These are phyloP conservation scores for Xylaria palmicola DNA, from an alignment of 495 filamentous ascomycete species.

Conservation along the genomic window DNA sequence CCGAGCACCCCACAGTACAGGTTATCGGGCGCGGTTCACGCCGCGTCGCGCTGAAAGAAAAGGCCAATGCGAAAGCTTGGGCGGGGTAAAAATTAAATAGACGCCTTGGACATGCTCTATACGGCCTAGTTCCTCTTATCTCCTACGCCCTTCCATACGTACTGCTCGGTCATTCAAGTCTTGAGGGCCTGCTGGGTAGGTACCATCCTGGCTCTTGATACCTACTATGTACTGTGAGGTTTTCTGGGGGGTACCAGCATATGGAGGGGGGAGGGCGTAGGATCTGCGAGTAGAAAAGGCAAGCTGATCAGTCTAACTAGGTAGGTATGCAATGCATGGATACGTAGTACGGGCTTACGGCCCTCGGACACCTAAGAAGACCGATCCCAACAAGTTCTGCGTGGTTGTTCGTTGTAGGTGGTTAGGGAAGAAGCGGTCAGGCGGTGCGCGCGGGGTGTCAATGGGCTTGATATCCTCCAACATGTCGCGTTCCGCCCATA, in stretches of 20 bases:
- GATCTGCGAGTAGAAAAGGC: not conserved
- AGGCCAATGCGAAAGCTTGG: not conserved
- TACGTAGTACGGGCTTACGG: not conserved
- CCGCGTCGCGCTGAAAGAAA: conserved; percentile 5
- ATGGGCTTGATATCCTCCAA: not conserved
- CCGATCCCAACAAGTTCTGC: conserved; percentile 9
- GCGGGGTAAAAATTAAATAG: not conserved
- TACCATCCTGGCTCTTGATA: too few species aligned
- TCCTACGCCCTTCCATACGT: not conserved
- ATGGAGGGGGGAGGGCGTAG: too few species aligned
- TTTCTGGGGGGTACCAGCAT: too few species aligned
- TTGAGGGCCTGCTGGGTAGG: not conserved
- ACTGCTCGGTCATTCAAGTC: conserved; percentile 1
- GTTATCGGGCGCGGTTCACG: not conserved
- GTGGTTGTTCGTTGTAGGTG: not conserved
- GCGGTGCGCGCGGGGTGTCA: not conserved
- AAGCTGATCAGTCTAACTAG: not conserved
- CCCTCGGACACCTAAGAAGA: conserved; percentile 9
- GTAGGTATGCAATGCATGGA: not conserved
- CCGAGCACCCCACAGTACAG: not conserved
- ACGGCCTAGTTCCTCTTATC: not conserved
- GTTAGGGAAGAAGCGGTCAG: conserved; percentile 6
- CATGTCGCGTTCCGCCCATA: too few species aligned
- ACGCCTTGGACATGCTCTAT: not conserved
- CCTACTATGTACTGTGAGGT: too few species aligned